phyloP scores from a whole-genome alignment of 306 rosid species.

The Neltuma alba region DNA sequence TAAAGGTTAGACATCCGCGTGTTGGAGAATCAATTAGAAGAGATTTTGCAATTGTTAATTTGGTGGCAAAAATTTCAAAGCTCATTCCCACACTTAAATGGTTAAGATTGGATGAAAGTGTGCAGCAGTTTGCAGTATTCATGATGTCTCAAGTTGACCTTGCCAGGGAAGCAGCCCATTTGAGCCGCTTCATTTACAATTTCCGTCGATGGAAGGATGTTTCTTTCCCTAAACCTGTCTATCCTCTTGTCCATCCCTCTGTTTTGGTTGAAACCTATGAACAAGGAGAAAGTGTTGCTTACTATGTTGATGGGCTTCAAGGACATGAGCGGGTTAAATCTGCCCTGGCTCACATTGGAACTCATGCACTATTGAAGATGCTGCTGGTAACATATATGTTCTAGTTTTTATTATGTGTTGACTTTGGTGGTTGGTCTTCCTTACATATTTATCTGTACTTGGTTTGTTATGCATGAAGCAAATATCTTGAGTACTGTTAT shows the following conservation, averaged over 20 bases:
- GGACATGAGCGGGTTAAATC: constrained; percentile 73
- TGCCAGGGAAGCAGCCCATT: constrained; percentile 90
- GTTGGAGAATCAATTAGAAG: constrained; percentile 90
- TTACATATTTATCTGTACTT: not conserved
- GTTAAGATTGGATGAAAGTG: constrained; percentile 92
- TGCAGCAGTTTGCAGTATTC: constrained; percentile 83
- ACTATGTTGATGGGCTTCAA: constrained; percentile 73
- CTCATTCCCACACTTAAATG: constrained; percentile 72
- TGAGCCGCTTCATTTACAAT: constrained; percentile 88
- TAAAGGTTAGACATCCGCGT: constrained; percentile 91
- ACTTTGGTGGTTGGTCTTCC: constrained; percentile 30
- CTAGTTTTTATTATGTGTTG: constrained; percentile 11
- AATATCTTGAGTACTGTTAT: not conserved
- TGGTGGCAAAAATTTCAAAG: constrained; percentile 67
- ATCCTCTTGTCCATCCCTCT: constrained; percentile 92
- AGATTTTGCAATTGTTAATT: constrained; percentile 75
- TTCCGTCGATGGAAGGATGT: constrained; percentile 85
- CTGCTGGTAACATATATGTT: constrained; percentile 61
- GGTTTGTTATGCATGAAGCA: not conserved
- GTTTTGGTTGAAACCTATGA: constrained; percentile 87
- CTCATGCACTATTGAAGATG: constrained; percentile 88
- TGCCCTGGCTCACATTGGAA: constrained; percentile 86
- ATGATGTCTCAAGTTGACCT: constrained; percentile 98
- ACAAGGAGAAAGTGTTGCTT: constrained; percentile 81
- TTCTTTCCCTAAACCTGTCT: constrained; percentile 84